Percentiles rank a stretch among this genome's conserved stretches.
phyloP scores from a whole-genome alignment of 2,329 filamentous ascomycete species.

The Aspergillus niger region DNA sequence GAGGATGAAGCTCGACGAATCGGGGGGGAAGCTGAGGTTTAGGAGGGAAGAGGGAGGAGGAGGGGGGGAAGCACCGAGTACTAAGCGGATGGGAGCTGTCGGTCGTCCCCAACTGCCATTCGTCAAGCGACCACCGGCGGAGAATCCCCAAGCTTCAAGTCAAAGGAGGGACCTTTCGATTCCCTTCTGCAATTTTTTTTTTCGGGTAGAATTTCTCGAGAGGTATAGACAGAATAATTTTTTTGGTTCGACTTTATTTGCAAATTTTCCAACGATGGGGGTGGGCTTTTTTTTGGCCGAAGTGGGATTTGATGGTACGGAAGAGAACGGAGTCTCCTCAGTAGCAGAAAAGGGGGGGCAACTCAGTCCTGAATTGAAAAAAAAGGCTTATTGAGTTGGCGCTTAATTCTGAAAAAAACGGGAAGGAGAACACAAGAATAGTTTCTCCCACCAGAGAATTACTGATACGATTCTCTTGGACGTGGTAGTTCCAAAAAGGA shows the following conservation, averaged over 20 bases:
- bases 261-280: not conserved
- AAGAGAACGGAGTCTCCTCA: conserved; percentile 18
- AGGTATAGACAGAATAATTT: not conserved
- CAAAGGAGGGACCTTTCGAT: conserved; percentile 12
- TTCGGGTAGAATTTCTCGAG: not conserved
- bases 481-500: not conserved
- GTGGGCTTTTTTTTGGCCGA: not conserved
- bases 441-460: not conserved
- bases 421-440: not conserved
- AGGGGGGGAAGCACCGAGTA: conserved; percentile 24
- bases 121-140: conserved; percentile 18
- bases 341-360: conserved; percentile 15
- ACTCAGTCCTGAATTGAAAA: conserved; percentile 3
- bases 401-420: not conserved
- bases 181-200: conserved; percentile 1
- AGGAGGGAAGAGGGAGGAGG: conserved; percentile 21
- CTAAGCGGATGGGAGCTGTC: conserved; percentile 26
- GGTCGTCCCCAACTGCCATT: conserved; percentile 26
- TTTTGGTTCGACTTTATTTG: not conserved
- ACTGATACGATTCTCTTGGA: not conserved
- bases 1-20: conserved; percentile 24
- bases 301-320: conserved; percentile 17
- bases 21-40: conserved; percentile 12
- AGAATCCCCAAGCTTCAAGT: conserved; percentile 15
- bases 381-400: conserved; percentile 2